These are phyloP conservation scores for Plectosphaerella cucumerina DNA, from an alignment of 2,329 filamentous ascomycete species.

Conservation along the genomic window DNA sequence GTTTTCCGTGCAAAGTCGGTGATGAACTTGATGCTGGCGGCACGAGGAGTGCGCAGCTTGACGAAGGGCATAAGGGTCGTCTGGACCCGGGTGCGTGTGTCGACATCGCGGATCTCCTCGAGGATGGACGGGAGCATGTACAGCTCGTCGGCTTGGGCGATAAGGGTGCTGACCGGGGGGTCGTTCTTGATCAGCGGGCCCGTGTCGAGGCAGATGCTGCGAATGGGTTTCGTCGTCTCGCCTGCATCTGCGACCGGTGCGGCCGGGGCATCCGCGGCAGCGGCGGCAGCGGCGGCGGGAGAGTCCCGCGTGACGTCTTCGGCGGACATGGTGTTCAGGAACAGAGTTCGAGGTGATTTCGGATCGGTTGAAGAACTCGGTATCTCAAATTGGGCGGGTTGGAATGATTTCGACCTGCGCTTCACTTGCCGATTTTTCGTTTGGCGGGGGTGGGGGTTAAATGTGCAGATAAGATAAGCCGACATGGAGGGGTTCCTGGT, in stretches of 20 bases:
- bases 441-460: background rate
- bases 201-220: constrained; percentile 84
- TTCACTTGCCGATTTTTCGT: background rate
- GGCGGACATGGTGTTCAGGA: constrained; percentile 4
- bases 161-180: constrained; percentile 75
- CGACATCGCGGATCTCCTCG: constrained; percentile 81
- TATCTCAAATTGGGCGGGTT: too few species aligned
- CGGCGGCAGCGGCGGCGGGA: background rate
- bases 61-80: constrained; percentile 84
- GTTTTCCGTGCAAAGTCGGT: constrained; percentile 84
- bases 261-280: background rate
- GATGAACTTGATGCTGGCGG: constrained; percentile 74
- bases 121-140: constrained; percentile 84
- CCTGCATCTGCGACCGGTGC: background rate
- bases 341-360: background rate
- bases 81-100: constrained; percentile 75
- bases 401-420: too few species aligned
- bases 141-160: constrained; percentile 71
- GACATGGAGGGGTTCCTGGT: too few species aligned
- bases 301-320: background rate
- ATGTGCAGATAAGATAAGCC: background rate
- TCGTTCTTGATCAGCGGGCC: constrained; percentile 94
- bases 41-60: constrained; percentile 67
- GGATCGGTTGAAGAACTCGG: background rate
- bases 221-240: constrained; percentile 57